A percentile compares a stretch with the other conserved stretches of the same genome.
These are phyloP conservation scores for Purshia tridentata DNA, from an alignment of 306 rosid genomes.

Conservation along the genomic window DNA sequence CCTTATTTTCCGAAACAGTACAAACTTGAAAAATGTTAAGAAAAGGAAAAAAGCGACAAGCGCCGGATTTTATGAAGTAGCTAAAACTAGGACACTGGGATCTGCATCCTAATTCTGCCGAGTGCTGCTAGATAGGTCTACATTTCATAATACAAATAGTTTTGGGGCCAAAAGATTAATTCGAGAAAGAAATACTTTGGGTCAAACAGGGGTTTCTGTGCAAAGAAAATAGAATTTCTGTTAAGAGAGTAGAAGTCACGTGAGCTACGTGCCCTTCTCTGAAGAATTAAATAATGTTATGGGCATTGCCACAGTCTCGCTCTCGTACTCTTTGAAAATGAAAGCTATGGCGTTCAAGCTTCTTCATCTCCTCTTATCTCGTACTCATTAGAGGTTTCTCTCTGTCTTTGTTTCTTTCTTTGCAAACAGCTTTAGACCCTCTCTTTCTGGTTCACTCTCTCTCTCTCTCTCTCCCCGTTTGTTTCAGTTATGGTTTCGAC, in stretches of 20 bases:
- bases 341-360: slow-evolving; percentile 28
- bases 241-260: slow-evolving; percentile 54
- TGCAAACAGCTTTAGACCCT: neutral
- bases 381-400: no score
- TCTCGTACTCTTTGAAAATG: neutral
- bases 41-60: slow-evolving; percentile 21
- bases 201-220: slow-evolving; percentile 10
- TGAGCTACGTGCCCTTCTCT: slow-evolving; percentile 62
- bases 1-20: neutral
- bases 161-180: neutral
- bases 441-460: neutral
- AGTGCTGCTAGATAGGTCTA: neutral
- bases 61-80: slow-evolving; percentile 40
- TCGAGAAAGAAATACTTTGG: neutral
- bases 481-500: slow-evolving; percentile 16
- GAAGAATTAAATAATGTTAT: slow-evolving; percentile 34
- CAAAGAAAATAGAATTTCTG: slow-evolving; percentile 26
- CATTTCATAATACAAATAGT: neutral
- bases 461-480: neutral
- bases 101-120: neutral
- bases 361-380: neutral
- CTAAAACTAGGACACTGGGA: neutral
- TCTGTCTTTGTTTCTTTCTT: neutral
- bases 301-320: neutral
- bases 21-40: neutral